Percentiles rank a stretch among this genome's conserved stretches.
phyloP scores from a whole-genome alignment of 78 protist genomes.

The Tieghemostelium lacteum region DNA sequence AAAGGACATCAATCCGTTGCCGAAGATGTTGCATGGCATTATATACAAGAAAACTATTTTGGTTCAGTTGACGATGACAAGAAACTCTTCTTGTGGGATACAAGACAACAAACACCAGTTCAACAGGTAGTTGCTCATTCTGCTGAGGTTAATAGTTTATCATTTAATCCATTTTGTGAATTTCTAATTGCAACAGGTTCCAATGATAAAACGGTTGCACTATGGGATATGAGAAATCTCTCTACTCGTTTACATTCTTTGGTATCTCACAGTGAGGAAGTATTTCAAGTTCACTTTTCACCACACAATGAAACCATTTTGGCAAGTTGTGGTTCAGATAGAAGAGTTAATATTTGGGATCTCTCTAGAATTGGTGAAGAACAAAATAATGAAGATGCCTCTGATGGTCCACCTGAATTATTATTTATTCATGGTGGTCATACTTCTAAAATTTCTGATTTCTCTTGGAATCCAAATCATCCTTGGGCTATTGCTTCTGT shows the following conservation, averaged over 20 bases:
- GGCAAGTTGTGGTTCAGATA: slow-evolving; percentile 89
- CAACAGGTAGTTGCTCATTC: slow-evolving; percentile 81
- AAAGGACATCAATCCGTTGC: slow-evolving; percentile 78
- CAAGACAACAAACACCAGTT: slow-evolving; percentile 21
- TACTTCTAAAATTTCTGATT: slow-evolving; percentile 92
- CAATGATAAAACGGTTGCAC: slow-evolving; percentile 92
- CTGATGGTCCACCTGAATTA: slow-evolving; percentile 98
- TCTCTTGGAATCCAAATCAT: slow-evolving; percentile 93
- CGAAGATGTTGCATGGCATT: slow-evolving; percentile 94
- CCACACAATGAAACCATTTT: slow-evolving; percentile 94
- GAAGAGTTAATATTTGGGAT: slow-evolving; percentile 96
- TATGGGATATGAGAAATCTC: slow-evolving; percentile 96
- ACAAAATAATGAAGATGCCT: slow-evolving; percentile 94
- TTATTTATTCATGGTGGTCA: slow-evolving; percentile 98
- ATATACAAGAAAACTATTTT: slow-evolving; percentile 81
- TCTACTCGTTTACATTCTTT: slow-evolving; percentile 81
- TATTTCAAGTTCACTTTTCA: slow-evolving; percentile 89
- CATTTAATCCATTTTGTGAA: slow-evolving; percentile 94
- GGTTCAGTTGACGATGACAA: slow-evolving; percentile 95
- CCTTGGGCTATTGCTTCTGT: slow-evolving; percentile 93
- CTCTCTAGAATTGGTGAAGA: slow-evolving; percentile 92
- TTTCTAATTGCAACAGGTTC: slow-evolving; percentile 92
- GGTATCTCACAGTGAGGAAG: slow-evolving; percentile 85
- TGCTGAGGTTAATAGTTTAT: slow-evolving; percentile 90
- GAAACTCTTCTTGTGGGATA: slow-evolving; percentile 76